Percentiles rank a stretch among this genome's conserved stretches.
Evolutionary conservation across 2,329 filamentous ascomycete species (phyloP).

Genomic region (Periconia digitata): DNA sequence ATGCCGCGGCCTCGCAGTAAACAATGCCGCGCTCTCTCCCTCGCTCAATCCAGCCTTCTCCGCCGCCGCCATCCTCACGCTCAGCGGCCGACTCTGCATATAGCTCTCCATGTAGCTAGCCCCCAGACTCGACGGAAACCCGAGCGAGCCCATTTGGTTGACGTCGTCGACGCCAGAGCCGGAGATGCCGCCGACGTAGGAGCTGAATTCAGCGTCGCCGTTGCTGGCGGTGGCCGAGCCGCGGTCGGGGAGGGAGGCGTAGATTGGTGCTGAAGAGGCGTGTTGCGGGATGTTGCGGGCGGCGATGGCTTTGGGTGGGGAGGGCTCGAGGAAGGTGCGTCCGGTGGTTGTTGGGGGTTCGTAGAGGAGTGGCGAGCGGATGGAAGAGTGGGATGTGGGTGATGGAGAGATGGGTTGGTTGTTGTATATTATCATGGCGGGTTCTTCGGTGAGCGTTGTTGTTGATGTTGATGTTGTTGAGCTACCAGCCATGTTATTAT

Average conservation of each 20-base stretch:
- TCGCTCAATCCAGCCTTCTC: slow-evolving; percentile 30
- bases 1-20: slow-evolving; percentile 6
- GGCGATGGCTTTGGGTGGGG: slow-evolving; percentile 13
- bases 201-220: slow-evolving; percentile 28
- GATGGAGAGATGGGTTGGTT: not conserved
- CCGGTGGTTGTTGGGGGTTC: slow-evolving; percentile 20
- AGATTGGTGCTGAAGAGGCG: slow-evolving; percentile 24
- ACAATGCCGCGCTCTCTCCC: slow-evolving; percentile 24
- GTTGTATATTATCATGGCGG: not conserved
- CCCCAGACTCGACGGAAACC: slow-evolving; percentile 37
- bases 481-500: slow-evolving; percentile 14
- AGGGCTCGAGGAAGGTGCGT: slow-evolving; percentile 29
- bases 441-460: not conserved
- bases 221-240: slow-evolving; percentile 8
- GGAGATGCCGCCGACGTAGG: slow-evolving; percentile 38
- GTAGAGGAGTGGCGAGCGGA: slow-evolving; percentile 22
- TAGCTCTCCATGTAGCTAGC: slow-evolving; percentile 43
- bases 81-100: slow-evolving; percentile 38
- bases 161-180: slow-evolving; percentile 38
- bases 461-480: not conserved
- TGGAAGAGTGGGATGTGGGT: slow-evolving; percentile 10
- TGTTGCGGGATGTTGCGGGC: slow-evolving; percentile 15
- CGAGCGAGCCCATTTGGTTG: slow-evolving; percentile 37
- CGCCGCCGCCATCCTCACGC: slow-evolving; percentile 38
- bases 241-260: slow-evolving; percentile 15